Evolutionary conservation across 2,329 filamentous ascomycete species (phyloP).

Genomic region (Colletotrichum lini): DNA sequence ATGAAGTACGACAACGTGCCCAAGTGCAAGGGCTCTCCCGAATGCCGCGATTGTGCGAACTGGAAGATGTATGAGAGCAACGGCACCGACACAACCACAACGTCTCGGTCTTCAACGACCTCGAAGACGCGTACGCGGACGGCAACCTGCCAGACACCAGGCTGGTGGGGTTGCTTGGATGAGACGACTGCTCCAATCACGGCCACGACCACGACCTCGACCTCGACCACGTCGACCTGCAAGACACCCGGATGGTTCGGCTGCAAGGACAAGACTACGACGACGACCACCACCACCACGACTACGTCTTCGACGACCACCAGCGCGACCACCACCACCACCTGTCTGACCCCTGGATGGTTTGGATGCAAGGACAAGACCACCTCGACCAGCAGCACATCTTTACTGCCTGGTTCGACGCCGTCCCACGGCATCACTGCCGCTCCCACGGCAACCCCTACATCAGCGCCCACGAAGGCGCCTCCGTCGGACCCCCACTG

Average conservation of each 20-base stretch:
- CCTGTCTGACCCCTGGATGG: conserved; percentile 66
- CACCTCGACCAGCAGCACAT: conserved; percentile 46
- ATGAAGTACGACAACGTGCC: conserved; percentile 86
- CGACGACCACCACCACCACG: conserved; percentile 45
- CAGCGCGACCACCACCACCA: conserved; percentile 48
- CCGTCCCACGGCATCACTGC: conserved; percentile 49
- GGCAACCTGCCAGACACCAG: conserved; percentile 89
- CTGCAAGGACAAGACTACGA: conserved; percentile 67
- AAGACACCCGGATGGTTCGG: conserved; percentile 77
- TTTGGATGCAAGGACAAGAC: conserved; percentile 67
- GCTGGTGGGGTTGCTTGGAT: conserved; percentile 90
- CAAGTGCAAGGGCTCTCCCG: conserved; percentile 79
- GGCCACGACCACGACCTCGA: conserved; percentile 62
- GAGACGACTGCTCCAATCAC: conserved; percentile 64
- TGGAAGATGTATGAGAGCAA: conserved; percentile 98
- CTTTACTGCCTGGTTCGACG: conserved; percentile 27
- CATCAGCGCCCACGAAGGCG: conserved; percentile 45
- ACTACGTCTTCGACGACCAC: conserved; percentile 48
- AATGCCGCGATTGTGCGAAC: conserved; percentile 89
- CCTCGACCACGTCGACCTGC: conserved; percentile 69
- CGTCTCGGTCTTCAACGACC: conserved; percentile 68
- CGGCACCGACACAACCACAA: conserved; percentile 82
- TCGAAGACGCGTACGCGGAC: conserved; percentile 78
- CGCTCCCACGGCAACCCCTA: conserved; percentile 50
- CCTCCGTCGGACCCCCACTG: conserved; percentile 51